Conservation (phyloP, 495 filamentous ascomycete species). For the Xylaria nigripes region DNA sequence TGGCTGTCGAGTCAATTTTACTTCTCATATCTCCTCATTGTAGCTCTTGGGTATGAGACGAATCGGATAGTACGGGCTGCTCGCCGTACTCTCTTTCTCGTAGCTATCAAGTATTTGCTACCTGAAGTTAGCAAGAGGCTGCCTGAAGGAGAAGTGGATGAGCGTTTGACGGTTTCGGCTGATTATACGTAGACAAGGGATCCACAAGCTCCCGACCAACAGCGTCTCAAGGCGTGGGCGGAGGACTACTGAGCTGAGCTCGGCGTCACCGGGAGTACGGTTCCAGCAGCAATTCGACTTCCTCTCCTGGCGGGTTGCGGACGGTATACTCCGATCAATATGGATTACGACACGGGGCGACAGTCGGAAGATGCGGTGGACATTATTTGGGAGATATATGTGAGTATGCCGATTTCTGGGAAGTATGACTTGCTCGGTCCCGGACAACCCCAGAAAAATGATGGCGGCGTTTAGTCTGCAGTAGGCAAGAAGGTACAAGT, state of each 20-base stretch:
- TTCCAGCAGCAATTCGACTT: slow-evolving; percentile 36
- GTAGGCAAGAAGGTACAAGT: slow-evolving; percentile 69
- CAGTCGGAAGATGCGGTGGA: slow-evolving; percentile 57
- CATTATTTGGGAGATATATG: slow-evolving; percentile 62
- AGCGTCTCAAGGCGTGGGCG: slow-evolving; percentile 52
- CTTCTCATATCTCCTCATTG: slow-evolving; percentile 29
- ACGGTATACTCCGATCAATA: slow-evolving; percentile 72
- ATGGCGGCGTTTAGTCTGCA: slow-evolving; percentile 31
- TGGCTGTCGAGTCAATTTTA: slow-evolving; percentile 42
- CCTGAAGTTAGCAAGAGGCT: slow-evolving; percentile 56
- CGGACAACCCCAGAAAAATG: neutral
- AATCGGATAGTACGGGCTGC: too few species aligned
- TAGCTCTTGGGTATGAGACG: neutral
- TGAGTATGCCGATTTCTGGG: slow-evolving; percentile 77
- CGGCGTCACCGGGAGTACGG: slow-evolving; percentile 22
- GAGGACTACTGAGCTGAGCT: slow-evolving; percentile 84
- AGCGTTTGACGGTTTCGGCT: slow-evolving; percentile 77
- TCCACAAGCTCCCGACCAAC: slow-evolving; percentile 42
- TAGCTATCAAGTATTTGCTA: slow-evolving; percentile 64
- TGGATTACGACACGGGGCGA: slow-evolving; percentile 71
- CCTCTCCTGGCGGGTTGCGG: slow-evolving; percentile 69
- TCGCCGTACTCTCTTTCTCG: slow-evolving; percentile 65
- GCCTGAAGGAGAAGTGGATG: slow-evolving; percentile 43
- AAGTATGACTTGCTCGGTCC: slow-evolving; percentile 60
- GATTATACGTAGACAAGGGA: slow-evolving; percentile 64